Conservation (phyloP, 257 asterid species). For the Gentiana macrophylla region DNA sequence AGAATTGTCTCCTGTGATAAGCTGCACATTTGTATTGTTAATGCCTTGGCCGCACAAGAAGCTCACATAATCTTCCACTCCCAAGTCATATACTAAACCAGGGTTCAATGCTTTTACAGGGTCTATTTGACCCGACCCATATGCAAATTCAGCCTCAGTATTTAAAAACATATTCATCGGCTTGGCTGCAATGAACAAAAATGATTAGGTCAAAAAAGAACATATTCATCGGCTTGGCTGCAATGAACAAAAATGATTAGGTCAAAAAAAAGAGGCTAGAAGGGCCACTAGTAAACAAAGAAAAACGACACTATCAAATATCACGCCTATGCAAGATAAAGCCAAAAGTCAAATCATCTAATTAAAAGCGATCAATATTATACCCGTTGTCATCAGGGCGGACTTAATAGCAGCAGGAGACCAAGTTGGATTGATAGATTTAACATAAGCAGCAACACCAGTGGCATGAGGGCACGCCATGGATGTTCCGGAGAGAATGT, state of each 20-base stretch:
- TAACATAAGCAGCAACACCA: constrained; percentile 6
- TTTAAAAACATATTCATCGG: constrained; percentile 19
- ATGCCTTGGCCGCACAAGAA: constrained; percentile 77
- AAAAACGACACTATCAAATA: too few relatives aligned
- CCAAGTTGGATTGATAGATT: too few relatives aligned
- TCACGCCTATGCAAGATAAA: not conserved
- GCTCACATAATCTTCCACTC: constrained; percentile 36
- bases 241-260: too few relatives aligned
- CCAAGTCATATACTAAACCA: constrained; percentile 48
- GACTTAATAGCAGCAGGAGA: too few relatives aligned
- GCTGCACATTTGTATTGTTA: constrained; percentile 26
- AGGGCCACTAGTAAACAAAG: too few relatives aligned
- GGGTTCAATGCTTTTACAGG: constrained; percentile 48
- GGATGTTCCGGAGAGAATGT: constrained; percentile 55
- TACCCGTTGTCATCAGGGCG: constrained; percentile 41
- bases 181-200: too few relatives aligned
- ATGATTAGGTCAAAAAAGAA: too few relatives aligned
- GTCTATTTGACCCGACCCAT: constrained; percentile 64
- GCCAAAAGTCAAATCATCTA: too few relatives aligned
- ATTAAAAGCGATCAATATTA: too few relatives aligned
- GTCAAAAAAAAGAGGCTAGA: too few relatives aligned
- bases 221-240: constrained; percentile 44
- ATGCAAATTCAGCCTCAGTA: constrained; percentile 51
- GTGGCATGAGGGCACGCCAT: constrained; percentile 75
- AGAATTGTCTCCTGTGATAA: constrained; percentile 39